Evolutionary conservation across 805 yeast species (phyloP).

Genomic region (Teunomyces pallodes): DNA sequence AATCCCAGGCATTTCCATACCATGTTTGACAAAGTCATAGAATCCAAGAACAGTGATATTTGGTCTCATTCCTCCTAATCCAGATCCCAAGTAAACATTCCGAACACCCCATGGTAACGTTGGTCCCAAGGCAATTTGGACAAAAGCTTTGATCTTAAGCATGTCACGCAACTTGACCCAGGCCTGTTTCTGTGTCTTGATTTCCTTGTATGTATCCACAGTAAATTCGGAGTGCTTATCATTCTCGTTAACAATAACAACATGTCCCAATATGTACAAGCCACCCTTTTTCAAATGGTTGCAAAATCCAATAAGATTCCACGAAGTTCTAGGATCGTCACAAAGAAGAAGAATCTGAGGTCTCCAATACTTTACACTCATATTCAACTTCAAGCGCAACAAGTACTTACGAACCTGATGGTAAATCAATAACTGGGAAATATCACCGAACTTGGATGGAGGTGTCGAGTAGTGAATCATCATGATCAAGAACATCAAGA

Average conservation of each 20-base stretch:
- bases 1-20: slow-evolving; percentile 27
- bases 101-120: slow-evolving; percentile 92
- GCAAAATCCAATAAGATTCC: slow-evolving; percentile 91
- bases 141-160: slow-evolving; percentile 83
- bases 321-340: slow-evolving; percentile 87
- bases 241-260: slow-evolving; percentile 54
- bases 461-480: slow-evolving; percentile 88
- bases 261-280: slow-evolving; percentile 88
- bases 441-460: slow-evolving; percentile 98
- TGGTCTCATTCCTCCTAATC: slow-evolving; percentile 98
- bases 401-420: slow-evolving; percentile 95
- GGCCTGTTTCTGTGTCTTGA: slow-evolving; percentile 69
- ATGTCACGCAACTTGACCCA: slow-evolving; percentile 84
- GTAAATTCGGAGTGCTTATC: slow-evolving; percentile 36
- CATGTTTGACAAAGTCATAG: slow-evolving; percentile 58
- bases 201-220: slow-evolving; percentile 55
- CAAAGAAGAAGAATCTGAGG: slow-evolving; percentile 89
- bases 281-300: slow-evolving; percentile 96
- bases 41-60: slow-evolving; percentile 92
- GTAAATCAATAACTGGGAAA: slow-evolving; percentile 89
- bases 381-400: slow-evolving; percentile 74
- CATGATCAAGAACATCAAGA: slow-evolving; percentile 63
- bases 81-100: slow-evolving; percentile 87
- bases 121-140: slow-evolving; percentile 87
- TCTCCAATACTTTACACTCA: slow-evolving; percentile 95